Base-by-base conservation (phyloP, 1,284 basidiomycete species). In the Anthracocystis setariae region DNA sequence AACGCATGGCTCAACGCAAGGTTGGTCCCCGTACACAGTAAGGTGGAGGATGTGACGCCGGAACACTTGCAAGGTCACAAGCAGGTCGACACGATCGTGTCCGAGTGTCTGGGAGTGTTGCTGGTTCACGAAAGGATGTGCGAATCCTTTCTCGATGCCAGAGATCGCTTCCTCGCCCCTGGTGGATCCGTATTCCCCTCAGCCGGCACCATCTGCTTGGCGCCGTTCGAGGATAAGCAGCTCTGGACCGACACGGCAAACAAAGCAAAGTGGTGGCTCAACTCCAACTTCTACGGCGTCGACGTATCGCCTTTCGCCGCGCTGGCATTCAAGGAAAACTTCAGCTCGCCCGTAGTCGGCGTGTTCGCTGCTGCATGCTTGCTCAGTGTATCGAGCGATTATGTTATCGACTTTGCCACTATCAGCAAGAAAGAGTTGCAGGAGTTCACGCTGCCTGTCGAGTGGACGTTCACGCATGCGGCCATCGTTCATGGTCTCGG, bases 121-220 rank as follows among this genome's bases (percentile, higher is more conserved):
- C 74, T 86, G 24, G 79, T 86, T 12, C 85, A 86, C 61, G 86
- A 86, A 68, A 76, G 85, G 18, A 86, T 86, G 86, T 85, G 85
- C 67, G 86, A 86, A 67, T 84, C 84, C 3, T 86, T 85, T 60
- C 67, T 86, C 9, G 78, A 85, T 21, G 85, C 86, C 3, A 62
- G 85, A 51, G 85, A 86, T 69, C 63, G 74, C 8, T 77, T 83
- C 43, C 84, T 86, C 27, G 85, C 85, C 48, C 85, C 85, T 1
- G 85, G 82, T 7, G 86, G 85, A 10, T 82, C 84, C 23, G 69
- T 86, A 8, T 80, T 85, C 17, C 86, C 86, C 0, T 84, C 83
- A 0, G 82, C 82, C 0, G 86, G 85, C 2, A 83, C 84, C 15
- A 83, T 86, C 50, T 85, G 84, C 77, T 84, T 86, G 43, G 82